These are phyloP conservation scores for Zoysia pacifica DNA, from an alignment of 176 grass and related monocot species.

Conservation along the genomic window DNA sequence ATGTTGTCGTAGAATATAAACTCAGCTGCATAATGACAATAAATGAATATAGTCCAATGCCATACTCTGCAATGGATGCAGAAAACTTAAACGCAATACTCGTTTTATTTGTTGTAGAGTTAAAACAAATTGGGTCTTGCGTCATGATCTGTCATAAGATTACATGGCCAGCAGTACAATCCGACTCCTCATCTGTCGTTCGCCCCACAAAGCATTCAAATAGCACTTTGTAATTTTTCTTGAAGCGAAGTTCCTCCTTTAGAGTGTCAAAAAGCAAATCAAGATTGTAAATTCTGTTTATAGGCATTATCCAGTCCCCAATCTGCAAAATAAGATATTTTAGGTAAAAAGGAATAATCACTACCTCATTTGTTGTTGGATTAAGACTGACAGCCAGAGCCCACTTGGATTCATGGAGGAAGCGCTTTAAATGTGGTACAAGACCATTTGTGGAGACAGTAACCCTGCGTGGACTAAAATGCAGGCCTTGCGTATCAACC, in stretches of 20 bases:
- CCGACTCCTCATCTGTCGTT: conserved; percentile 71
- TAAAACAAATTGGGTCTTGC: too few relatives aligned
- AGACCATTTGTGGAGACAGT: conserved; percentile 88
- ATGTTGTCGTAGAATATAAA: too few relatives aligned
- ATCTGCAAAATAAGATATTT: conserved; percentile 53
- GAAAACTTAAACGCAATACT: too few relatives aligned
- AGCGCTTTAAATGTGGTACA: conserved; percentile 84
- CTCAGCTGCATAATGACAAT: too few relatives aligned
- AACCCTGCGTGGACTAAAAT: conserved; percentile 92
- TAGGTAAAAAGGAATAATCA: conserved; percentile 13
- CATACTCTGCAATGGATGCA: too few relatives aligned
- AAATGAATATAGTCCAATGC: too few relatives aligned
- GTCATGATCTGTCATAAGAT: conserved; percentile 4
- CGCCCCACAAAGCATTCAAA: conserved; percentile 97
- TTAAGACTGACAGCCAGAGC: conserved; percentile 85
- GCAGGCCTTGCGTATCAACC: conserved; percentile 89
- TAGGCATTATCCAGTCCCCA: conserved; percentile 97
- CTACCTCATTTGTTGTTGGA: conserved; percentile 94
- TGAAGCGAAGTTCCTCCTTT: conserved; percentile 60
- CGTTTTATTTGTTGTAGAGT: too few relatives aligned
- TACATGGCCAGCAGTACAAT: background rate
- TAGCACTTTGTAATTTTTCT: conserved; percentile 67
- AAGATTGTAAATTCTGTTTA: conserved; percentile 93
- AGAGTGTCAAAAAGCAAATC: conserved; percentile 71
- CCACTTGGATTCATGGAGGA: conserved; percentile 84